A percentile compares a stretch with the other conserved stretches of the same genome.
Evolutionary conservation across 331 rosid genomes (phyloP).

Genomic region (Dryas integrifolia): DNA sequence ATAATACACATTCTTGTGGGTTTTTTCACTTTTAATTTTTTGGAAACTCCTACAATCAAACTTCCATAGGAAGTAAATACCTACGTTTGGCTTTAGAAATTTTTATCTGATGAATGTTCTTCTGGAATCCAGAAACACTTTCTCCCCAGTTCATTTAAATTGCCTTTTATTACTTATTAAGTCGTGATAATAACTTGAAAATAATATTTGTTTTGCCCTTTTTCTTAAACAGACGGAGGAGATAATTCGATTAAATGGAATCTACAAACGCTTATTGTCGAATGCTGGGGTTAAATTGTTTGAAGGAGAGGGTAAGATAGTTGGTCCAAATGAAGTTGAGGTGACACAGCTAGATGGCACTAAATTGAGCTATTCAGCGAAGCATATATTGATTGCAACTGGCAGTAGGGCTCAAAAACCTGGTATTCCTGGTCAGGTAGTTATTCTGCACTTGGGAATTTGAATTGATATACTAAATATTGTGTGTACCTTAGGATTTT

Average conservation of each 20-base stretch:
- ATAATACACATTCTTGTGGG: neutral
- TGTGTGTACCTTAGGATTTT: neutral
- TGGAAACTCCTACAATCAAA: neutral
- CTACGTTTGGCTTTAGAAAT: neutral
- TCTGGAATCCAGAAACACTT: neutral
- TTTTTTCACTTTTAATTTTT: neutral
- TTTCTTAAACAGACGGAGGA: constrained; percentile 70
- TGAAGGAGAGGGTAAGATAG: constrained; percentile 95
- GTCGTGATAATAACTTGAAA: neutral
- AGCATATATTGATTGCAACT: constrained; percentile 88
- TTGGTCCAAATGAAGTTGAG: constrained; percentile 91
- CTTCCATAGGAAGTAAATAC: neutral
- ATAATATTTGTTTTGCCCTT: constrained; percentile 7
- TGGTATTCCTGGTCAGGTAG: constrained; percentile 86
- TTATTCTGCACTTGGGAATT: constrained; percentile 11
- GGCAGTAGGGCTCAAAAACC: constrained; percentile 82
- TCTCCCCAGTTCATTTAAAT: neutral
- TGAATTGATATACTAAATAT: neutral
- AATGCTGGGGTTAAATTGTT: constrained; percentile 81
- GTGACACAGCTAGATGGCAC: constrained; percentile 97
- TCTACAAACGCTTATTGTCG: constrained; percentile 85
- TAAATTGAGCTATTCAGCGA: constrained; percentile 81
- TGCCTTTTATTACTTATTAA: neutral
- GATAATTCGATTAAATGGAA: constrained; percentile 77
- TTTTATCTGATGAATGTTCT: neutral